These are phyloP conservation scores for Candolleomyces eurysporus DNA, from an alignment of 768 basidiomycete genomes.

Conservation along the genomic window DNA sequence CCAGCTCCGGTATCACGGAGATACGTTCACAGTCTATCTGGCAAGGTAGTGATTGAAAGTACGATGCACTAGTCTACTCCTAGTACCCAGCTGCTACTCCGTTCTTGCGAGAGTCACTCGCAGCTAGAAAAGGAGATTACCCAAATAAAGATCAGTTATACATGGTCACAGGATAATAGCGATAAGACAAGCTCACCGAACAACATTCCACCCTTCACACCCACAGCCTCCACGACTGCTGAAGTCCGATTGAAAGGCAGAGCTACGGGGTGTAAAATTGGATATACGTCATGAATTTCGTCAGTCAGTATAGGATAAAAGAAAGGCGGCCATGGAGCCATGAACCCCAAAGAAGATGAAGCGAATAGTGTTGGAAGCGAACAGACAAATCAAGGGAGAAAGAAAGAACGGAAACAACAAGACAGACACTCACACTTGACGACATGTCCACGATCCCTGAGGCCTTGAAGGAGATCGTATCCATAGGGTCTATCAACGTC, in stretches of 20 bases:
- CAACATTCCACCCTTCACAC: conserved; percentile 53
- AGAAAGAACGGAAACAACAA: too few relatives aligned
- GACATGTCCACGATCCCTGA: conserved; percentile 67
- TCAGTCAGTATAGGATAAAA: neutral
- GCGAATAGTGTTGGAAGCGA: too few relatives aligned
- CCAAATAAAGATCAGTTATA: conserved; percentile 1
- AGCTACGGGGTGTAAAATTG: neutral
- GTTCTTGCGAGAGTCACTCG: conserved; percentile 15
- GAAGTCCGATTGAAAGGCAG: conserved; percentile 1
- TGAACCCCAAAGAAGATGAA: too few relatives aligned
- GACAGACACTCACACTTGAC: conserved; percentile 47
- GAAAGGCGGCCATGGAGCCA: neutral
- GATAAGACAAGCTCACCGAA: conserved; percentile 49
- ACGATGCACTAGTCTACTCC: too few relatives aligned
- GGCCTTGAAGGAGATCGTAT: conserved; percentile 48
- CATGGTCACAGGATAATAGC: neutral
- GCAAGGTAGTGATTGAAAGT: too few relatives aligned
- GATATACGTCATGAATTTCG: too few relatives aligned
- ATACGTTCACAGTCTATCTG: too few relatives aligned
- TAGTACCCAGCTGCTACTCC: conserved; percentile 14
- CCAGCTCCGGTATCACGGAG: too few relatives aligned
- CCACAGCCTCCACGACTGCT: conserved; percentile 61
- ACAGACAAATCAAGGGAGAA: too few relatives aligned
- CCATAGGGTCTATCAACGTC: conserved; percentile 65
- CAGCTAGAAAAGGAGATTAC: neutral